These are phyloP conservation scores for Acacia crassicarpa DNA, from an alignment of 306 rosid species.

Conservation along the genomic window DNA sequence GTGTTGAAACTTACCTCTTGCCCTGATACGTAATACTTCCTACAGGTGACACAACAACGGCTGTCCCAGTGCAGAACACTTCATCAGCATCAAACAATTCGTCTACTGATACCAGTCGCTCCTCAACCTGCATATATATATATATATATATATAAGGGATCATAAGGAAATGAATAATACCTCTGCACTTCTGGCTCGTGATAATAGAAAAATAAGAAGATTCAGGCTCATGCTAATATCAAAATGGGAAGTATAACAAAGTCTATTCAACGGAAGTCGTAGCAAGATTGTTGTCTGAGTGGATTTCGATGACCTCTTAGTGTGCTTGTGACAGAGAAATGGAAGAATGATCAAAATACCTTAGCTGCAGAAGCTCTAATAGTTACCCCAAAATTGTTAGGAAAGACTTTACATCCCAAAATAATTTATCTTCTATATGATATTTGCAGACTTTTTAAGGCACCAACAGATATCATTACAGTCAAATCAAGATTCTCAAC, in stretches of 20 bases:
- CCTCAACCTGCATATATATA: constrained; percentile 58
- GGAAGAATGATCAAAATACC: neutral
- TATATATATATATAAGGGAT: neutral
- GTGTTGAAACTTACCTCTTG: constrained; percentile 37
- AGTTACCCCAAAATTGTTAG: neutral
- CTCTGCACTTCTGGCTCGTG: neutral
- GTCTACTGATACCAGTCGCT: constrained; percentile 61
- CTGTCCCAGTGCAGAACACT: constrained; percentile 76
- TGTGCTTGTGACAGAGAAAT: constrained; percentile 2
- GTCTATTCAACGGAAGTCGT: neutral
- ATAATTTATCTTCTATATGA: constrained; percentile 1
- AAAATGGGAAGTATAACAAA: neutral
- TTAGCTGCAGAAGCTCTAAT: neutral
- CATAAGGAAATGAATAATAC: constrained; percentile 1
- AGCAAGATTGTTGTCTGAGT: constrained; percentile 3
- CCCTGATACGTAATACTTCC: constrained; percentile 67
- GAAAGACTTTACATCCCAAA: constrained; percentile 17
- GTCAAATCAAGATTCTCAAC: constrained; percentile 14
- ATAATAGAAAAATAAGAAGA: neutral
- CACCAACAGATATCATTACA: neutral
- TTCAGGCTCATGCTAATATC: neutral
- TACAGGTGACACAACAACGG: constrained; percentile 82
- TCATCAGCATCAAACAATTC: constrained; percentile 74
- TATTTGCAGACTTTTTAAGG: constrained; percentile 11
- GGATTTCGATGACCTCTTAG: constrained; percentile 1